Conservation (phyloP, 257 asterid genomes). For the Penstemon eatonii region DNA sequence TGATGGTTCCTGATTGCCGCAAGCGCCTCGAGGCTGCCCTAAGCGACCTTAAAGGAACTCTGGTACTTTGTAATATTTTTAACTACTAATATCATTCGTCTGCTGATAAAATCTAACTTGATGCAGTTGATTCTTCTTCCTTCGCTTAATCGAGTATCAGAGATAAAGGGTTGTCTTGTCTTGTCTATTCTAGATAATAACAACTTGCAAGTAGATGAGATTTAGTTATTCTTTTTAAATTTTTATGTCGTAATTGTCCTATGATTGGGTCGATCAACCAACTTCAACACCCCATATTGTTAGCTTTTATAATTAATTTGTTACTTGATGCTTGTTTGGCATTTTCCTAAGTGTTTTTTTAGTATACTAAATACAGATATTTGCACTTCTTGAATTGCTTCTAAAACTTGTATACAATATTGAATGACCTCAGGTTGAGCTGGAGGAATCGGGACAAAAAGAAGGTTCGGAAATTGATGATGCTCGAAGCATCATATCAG, state of each 20-base stretch:
- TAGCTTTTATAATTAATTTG: background rate
- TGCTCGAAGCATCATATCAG: conserved; percentile 54
- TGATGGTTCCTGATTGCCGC: conserved; percentile 95
- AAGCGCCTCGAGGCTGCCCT: conserved; percentile 82
- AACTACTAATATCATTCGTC: background rate
- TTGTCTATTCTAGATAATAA: background rate
- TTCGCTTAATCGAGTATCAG: background rate
- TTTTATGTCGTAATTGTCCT: background rate
- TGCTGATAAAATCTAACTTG: background rate
- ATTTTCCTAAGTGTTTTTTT: no score
- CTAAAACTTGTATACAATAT: background rate
- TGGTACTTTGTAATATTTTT: conserved; percentile 45
- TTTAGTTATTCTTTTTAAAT: background rate
- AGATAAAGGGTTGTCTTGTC: background rate
- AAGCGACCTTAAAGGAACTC: conserved; percentile 65
- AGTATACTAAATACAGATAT: no score
- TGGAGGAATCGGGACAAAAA: conserved; percentile 64
- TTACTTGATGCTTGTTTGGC: no score
- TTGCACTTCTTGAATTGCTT: background rate
- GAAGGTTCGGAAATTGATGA: conserved; percentile 73
- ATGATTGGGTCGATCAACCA: background rate
- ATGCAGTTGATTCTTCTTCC: conserved; percentile 5
- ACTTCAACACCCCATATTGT: background rate
- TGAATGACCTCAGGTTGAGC: conserved; percentile 53
- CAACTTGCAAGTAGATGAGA: conserved; percentile 10